A percentile compares a stretch with the other conserved stretches of the same genome.
phyloP scores from a whole-genome alignment of 176 grass and related monocot genomes.

The Puya raimondii region DNA sequence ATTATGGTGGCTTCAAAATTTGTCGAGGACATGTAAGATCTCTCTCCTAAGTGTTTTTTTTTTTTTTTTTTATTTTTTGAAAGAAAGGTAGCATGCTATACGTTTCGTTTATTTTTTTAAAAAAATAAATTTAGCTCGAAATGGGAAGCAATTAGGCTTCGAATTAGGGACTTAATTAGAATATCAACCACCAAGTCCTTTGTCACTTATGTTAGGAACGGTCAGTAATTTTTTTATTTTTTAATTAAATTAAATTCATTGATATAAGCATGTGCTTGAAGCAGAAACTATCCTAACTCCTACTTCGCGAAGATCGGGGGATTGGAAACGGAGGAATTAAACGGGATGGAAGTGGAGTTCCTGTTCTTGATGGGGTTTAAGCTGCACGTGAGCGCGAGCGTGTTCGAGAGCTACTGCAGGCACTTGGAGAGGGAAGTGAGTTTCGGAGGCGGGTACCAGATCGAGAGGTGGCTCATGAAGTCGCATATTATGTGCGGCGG shows the following conservation, averaged over 20 bases:
- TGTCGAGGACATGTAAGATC: constrained; percentile 52
- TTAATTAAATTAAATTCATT: not conserved
- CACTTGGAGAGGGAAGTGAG: constrained; percentile 82
- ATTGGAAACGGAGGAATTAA: constrained; percentile 42
- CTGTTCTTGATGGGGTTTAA: constrained; percentile 78
- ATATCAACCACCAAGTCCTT: too few species aligned
- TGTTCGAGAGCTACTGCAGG: constrained; percentile 75
- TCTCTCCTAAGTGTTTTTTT: not conserved
- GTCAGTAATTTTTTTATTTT: too few species aligned
- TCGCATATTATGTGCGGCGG: constrained; percentile 31
- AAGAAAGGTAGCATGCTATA: too few species aligned
- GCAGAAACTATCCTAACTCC: constrained; percentile 68
- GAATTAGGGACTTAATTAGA: too few species aligned
- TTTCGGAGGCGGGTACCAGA: constrained; percentile 51
- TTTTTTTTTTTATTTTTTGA: too few species aligned
- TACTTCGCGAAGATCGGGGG: constrained; percentile 78
- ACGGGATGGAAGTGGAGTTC: constrained; percentile 62
- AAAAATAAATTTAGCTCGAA: too few species aligned
- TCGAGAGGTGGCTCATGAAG: constrained; percentile 42
- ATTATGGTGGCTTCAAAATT: constrained; percentile 92
- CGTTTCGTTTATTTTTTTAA: too few species aligned
- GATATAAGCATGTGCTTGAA: not conserved
- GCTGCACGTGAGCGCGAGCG: constrained; percentile 60
- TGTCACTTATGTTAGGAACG: too few species aligned
- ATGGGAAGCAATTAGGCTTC: too few species aligned